phyloP scores from a whole-genome alignment of 495 filamentous ascomycete genomes.

The Penicillium mononematosum region DNA sequence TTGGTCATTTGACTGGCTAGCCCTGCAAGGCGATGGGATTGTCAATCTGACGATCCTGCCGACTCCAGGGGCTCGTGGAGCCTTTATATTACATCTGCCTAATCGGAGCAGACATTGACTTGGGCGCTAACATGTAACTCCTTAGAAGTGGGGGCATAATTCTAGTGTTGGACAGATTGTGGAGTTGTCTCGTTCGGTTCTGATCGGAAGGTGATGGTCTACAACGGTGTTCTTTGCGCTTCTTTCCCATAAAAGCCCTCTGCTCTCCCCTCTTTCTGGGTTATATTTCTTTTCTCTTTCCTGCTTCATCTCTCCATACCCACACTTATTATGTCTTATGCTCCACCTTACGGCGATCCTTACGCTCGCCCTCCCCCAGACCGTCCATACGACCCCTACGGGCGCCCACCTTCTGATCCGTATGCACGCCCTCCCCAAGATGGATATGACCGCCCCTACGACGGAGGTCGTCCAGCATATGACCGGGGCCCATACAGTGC shows the following conservation, averaged over 20 bases:
- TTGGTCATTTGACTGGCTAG: slow-evolving; percentile 1
- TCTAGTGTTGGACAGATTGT: slow-evolving; percentile 1
- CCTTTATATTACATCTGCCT: slow-evolving; percentile 24
- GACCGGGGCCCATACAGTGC: slow-evolving; percentile 24
- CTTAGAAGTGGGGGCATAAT: slow-evolving; percentile 3
- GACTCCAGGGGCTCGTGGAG: not conserved
- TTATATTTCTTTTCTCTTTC: not conserved
- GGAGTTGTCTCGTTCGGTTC: slow-evolving; percentile 14
- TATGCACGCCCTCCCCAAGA: slow-evolving; percentile 19
- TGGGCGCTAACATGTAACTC: slow-evolving; percentile 15
- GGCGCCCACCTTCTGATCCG: slow-evolving; percentile 23
- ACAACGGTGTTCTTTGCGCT: slow-evolving; percentile 7
- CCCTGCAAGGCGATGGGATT: slow-evolving; percentile 10
- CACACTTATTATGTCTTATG: slow-evolving; percentile 27
- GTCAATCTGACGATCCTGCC: slow-evolving; percentile 1
- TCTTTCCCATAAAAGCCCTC: slow-evolving; percentile 6
- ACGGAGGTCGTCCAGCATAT: slow-evolving; percentile 16
- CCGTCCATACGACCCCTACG: slow-evolving; percentile 20
- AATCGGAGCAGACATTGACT: slow-evolving; percentile 7
- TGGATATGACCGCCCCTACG: slow-evolving; percentile 20
- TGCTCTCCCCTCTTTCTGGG: slow-evolving; percentile 6
- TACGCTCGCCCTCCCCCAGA: slow-evolving; percentile 11
- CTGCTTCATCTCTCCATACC: slow-evolving; percentile 13
- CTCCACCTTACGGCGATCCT: slow-evolving; percentile 25
- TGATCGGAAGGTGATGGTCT: slow-evolving; percentile 13